Evolutionary conservation across 257 asterid genomes (phyloP), one percentile per base, ranked within the genome.

Genomic region (Primulina huaijiensis): DNA sequence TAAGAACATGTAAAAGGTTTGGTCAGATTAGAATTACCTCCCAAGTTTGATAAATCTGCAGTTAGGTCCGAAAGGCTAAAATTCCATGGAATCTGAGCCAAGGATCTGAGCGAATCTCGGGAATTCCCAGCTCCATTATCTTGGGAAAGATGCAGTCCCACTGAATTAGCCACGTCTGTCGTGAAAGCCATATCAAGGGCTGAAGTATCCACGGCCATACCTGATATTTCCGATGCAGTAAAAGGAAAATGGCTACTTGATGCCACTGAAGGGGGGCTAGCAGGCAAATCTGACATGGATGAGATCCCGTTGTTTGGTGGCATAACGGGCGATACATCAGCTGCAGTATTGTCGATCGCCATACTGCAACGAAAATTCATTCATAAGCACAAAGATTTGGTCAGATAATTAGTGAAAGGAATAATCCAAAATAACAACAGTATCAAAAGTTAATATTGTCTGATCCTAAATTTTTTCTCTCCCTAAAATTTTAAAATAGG

Each of bases 231-330:
- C 2, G 99, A 87, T 46, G 97, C 77, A 58, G 88, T 82, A 69
- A 93, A 93, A 14, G 95, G 95, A 38, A 92, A 92, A 82, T 88
- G 98, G 37, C 97, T 96, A 66, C 95, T 88, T 14, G 98, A 92
- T 19, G 95, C 95, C 55, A 83, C 96, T 65, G 97, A 88, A 50
- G 96, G 81, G 34, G 96, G 96, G 89, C 97, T 93, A 46, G 90
- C 84, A 4, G 96, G 90, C 83, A 90, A 83, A 72, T 90, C 95
- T 2, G 95, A 86, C 87, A 88, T 81, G 53, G 95, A 80, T 62
- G 96, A 82, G 85, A 85, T 83, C 3, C 78, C 90, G 79, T 87
- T 84, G 79, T 80, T 84, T 14, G 85, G 96, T 56, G 92, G 90
- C 81, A 86, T 71, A 35, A 81, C 75, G 10, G 90, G 86, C 25